phyloP scores from a whole-genome alignment of 148 eudicot genomes.

The Persicaria tinctoria region DNA sequence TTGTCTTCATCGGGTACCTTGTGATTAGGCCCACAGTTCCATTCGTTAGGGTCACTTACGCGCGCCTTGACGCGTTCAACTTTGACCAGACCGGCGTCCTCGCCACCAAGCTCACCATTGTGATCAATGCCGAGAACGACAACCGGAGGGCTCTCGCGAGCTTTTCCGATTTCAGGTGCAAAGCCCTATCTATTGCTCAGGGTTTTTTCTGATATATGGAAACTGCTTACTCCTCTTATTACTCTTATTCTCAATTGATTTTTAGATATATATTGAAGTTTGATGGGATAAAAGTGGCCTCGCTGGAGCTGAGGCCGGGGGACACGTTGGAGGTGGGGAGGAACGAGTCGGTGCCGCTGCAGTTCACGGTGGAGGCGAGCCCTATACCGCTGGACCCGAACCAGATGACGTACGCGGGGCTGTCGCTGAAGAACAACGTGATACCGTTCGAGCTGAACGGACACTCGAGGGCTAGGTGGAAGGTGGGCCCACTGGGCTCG shows the following conservation, averaged over 20 bases:
- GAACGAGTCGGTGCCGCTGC: slow-evolving; percentile 26
- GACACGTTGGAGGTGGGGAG: slow-evolving; percentile 36
- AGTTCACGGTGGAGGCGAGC: slow-evolving; percentile 28
- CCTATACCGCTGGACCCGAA: slow-evolving; percentile 39
- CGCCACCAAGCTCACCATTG: slow-evolving; percentile 34
- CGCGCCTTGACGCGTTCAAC: slow-evolving; percentile 40
- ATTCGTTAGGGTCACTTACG: slow-evolving; percentile 32
- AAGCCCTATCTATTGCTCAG: not conserved
- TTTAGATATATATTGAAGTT: slow-evolving; percentile 26
- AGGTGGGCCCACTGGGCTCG: slow-evolving; percentile 47
- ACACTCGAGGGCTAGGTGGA: slow-evolving; percentile 50
- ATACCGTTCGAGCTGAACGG: slow-evolving; percentile 44
- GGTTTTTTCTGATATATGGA: not conserved
- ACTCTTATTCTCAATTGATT: not conserved
- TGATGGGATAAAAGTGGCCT: slow-evolving; percentile 38
- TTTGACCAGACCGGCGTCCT: slow-evolving; percentile 39
- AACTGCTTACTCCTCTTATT: too few species aligned
- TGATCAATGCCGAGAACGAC: slow-evolving; percentile 50
- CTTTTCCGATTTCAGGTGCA: slow-evolving; percentile 37
- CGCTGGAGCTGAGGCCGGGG: slow-evolving; percentile 19
- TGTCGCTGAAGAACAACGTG: slow-evolving; percentile 23
- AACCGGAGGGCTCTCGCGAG: slow-evolving; percentile 45
- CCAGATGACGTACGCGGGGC: slow-evolving; percentile 21
- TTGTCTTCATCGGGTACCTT: slow-evolving; percentile 50
- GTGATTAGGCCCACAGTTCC: slow-evolving; percentile 46